phyloP scores from a whole-genome alignment of 495 filamentous ascomycete species.

The Aspergillus conjunctus region DNA sequence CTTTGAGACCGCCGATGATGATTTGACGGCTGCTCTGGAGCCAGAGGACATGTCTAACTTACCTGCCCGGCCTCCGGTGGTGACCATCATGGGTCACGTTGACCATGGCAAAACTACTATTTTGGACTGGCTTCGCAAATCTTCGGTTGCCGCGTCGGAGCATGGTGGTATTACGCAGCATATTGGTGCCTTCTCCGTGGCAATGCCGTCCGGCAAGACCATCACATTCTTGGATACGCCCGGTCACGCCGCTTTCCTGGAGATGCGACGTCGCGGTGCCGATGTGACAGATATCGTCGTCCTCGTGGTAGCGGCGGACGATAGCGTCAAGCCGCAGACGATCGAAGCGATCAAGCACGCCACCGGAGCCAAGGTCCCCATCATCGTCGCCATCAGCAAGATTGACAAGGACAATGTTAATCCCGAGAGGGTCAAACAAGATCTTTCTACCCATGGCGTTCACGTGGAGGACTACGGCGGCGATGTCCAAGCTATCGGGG shows the following conservation, averaged over 20 bases:
- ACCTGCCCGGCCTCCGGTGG: slow-evolving; percentile 82
- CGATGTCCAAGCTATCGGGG: slow-evolving; percentile 86
- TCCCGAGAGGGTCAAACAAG: slow-evolving; percentile 79
- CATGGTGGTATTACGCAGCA: slow-evolving; percentile 99
- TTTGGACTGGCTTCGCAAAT: slow-evolving; percentile 90
- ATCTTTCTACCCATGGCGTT: slow-evolving; percentile 80
- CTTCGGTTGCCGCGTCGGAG: slow-evolving; percentile 84
- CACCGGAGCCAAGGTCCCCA: slow-evolving; percentile 83
- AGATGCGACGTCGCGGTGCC: slow-evolving; percentile 94
- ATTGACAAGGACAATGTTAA: slow-evolving; percentile 84
- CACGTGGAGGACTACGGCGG: slow-evolving; percentile 96
- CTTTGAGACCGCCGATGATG: slow-evolving; percentile 67
- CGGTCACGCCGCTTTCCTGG: slow-evolving; percentile 91
- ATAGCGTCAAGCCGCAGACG: slow-evolving; percentile 96
- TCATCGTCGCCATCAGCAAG: slow-evolving; percentile 99
- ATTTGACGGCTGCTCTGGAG: slow-evolving; percentile 70
- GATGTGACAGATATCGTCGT: slow-evolving; percentile 97
- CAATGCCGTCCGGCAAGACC: slow-evolving; percentile 77
- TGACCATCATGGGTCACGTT: slow-evolving; percentile 99
- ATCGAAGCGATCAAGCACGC: slow-evolving; percentile 96
- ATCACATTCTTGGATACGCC: slow-evolving; percentile 98
- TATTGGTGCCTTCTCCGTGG: slow-evolving; percentile 97
- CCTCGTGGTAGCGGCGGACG: slow-evolving; percentile 94
- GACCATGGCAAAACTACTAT: slow-evolving; percentile 99
- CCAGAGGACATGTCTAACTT: slow-evolving; percentile 70